Evolutionary conservation across 805 yeast genomes (phyloP).

Genomic region (Candida pseudofarinosa): DNA sequence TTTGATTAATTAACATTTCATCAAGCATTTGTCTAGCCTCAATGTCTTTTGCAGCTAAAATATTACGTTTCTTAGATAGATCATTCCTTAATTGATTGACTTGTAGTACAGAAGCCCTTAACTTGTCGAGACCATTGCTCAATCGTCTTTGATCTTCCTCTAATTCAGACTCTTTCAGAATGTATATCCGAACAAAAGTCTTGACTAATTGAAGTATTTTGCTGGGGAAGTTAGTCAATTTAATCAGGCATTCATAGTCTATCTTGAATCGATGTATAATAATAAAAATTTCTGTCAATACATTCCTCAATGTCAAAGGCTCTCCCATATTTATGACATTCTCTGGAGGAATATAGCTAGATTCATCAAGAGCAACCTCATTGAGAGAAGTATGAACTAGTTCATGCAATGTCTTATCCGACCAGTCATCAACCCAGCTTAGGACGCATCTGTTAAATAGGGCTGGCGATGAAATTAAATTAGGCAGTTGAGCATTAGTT

Average conservation of each 20-base stretch:
- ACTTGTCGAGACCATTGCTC: slow-evolving; percentile 65
- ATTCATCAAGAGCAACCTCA: slow-evolving; percentile 50
- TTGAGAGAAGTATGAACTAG: slow-evolving; percentile 44
- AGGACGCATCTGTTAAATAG: slow-evolving; percentile 84
- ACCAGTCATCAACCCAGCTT: slow-evolving; percentile 89
- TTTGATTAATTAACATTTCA: slow-evolving; percentile 77
- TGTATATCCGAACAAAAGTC: slow-evolving; percentile 42
- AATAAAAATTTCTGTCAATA: slow-evolving; percentile 45
- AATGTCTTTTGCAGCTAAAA: slow-evolving; percentile 51
- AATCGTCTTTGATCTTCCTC: slow-evolving; percentile 71
- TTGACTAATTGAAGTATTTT: slow-evolving; percentile 49
- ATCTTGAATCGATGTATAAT: slow-evolving; percentile 38
- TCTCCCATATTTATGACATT: slow-evolving; percentile 5
- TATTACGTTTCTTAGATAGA: slow-evolving; percentile 49
- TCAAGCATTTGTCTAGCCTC: slow-evolving; percentile 72
- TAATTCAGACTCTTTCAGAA: slow-evolving; percentile 41
- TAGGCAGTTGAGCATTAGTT: slow-evolving; percentile 27
- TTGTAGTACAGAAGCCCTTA: slow-evolving; percentile 71
- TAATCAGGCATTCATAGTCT: slow-evolving; percentile 9
- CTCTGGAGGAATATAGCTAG: slow-evolving; percentile 35
- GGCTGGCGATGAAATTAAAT: slow-evolving; percentile 76
- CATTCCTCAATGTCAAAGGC: slow-evolving; percentile 23
- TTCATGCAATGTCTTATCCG: slow-evolving; percentile 41
- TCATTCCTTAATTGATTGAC: slow-evolving; percentile 57
- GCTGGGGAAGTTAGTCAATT: slow-evolving; percentile 42